These are phyloP conservation scores for Antarctomyces pellizariae DNA, from an alignment of 495 filamentous ascomycete genomes.

Conservation along the genomic window DNA sequence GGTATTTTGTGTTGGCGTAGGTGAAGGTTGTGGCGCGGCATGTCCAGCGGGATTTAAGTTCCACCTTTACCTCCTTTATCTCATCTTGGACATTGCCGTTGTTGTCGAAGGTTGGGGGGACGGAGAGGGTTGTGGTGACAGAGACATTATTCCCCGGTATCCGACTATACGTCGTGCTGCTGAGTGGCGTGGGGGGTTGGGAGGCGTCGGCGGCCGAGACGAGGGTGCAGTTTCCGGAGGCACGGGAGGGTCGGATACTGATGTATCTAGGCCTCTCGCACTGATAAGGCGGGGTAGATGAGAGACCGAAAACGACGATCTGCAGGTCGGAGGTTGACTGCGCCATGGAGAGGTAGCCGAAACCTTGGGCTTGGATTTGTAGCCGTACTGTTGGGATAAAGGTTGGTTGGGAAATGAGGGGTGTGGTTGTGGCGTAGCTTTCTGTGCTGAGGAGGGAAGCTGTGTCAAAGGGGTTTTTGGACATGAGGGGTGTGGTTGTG, in stretches of 20 bases:
- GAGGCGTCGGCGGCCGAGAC: constrained; percentile 11
- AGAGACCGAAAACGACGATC: constrained; percentile 19
- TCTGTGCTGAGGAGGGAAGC: background rate
- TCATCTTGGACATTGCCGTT: constrained; percentile 3
- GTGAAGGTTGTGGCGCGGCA: constrained; percentile 17
- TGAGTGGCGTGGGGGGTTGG: constrained; percentile 9
- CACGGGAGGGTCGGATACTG: constrained; percentile 18
- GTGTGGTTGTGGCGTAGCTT: constrained; percentile 1
- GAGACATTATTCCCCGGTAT: constrained; percentile 18
- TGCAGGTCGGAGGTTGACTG: constrained; percentile 17
- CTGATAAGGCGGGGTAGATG: constrained; percentile 1
- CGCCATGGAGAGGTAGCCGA: constrained; percentile 24
- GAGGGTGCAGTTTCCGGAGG: constrained; percentile 20
- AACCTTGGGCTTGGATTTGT: constrained; percentile 21
- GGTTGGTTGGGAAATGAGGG: constrained; percentile 3
- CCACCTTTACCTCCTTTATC: constrained; percentile 14
- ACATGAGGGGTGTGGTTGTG: constrained; percentile 2
- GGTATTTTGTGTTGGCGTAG: constrained; percentile 16
- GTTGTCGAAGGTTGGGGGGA: constrained; percentile 11
- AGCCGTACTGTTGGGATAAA: constrained; percentile 18
- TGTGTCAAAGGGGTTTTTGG: constrained; percentile 10
- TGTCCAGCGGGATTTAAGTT: constrained; percentile 15
- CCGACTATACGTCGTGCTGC: constrained; percentile 25
- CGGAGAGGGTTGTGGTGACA: constrained; percentile 7
- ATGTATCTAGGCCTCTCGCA: constrained; percentile 17